Base-by-base conservation (phyloP, 2,329 filamentous ascomycete genomes). In the Epichloe hybrida region DNA sequence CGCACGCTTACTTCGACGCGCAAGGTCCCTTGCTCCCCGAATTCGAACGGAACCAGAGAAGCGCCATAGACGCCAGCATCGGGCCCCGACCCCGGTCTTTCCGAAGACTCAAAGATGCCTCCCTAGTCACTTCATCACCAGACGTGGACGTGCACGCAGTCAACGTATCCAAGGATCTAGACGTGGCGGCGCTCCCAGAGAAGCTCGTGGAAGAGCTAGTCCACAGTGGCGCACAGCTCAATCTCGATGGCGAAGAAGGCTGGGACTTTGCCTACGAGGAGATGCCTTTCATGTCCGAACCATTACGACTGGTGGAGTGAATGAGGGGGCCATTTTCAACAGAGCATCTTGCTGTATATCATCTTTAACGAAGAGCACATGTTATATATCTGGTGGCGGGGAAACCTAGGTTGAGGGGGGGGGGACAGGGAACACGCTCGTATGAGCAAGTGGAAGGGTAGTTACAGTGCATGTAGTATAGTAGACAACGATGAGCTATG, bases 1-100 rank as follows among this genome's bases (percentile, higher is more conserved):
- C 70, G 1, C 79, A 83, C 55, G 55, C 69, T 3, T 58, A 74
- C 17, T 60, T 63, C 2, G 69, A 79, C 41, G 65, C 67, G 0
- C 51, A 50, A 1, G 61, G 60, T 43, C 76, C 74, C 2, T 64
- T 82, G 5, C 56, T 76, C 6, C 69, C 71, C 2, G 56, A 61
- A 5, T 69, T 67, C 34, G 71, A 75, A 50, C 61, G 59, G 2
- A 52, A 61, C 5, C 78, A 81, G 58, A 73, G 70, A 48, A 65
- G 64, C 15, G 70, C 69, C 46, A 37, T 56, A 12, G 62, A 61
- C 40, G 61, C 59, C 23, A 62, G 59, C 39, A 57, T 55, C 7
- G 59, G 62, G 9, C 38, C 42, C 6, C 54, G 56, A 5, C 52
- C 57, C n/a, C 54, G 59, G 27, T 61, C 58, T 5, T 6, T 64